These are phyloP conservation scores for Agarophyton chilense DNA, from an alignment of 23 red algal species.

Conservation along the genomic window DNA sequence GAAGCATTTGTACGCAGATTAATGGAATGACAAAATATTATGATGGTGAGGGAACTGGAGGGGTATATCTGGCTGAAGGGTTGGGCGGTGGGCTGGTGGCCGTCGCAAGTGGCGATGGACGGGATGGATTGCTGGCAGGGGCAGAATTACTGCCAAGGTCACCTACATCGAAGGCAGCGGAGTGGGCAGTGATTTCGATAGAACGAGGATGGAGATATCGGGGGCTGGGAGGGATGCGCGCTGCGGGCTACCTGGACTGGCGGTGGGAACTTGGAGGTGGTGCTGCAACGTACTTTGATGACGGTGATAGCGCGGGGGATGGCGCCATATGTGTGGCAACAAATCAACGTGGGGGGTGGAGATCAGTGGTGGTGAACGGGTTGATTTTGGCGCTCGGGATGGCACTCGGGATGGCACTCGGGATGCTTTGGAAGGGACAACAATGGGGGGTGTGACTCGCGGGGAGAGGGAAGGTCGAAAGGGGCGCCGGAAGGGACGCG, in stretches of 20 bases:
- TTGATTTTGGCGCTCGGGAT: neutral
- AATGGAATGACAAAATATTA: constrained; percentile 21
- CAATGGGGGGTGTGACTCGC: neutral
- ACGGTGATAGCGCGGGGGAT: neutral
- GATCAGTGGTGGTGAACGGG: neutral
- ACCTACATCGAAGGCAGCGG: constrained; percentile 37
- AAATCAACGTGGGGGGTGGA: neutral
- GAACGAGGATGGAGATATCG: constrained; percentile 21
- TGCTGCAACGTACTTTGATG: neutral
- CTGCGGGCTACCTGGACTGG: constrained; percentile 41
- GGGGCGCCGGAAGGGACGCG: neutral
- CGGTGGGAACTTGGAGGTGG: neutral
- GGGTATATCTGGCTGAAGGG: constrained; percentile 35
- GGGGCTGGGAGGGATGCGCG: constrained; percentile 43
- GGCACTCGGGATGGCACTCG: neutral
- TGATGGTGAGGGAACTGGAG: constrained; percentile 16
- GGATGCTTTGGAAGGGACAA: neutral
- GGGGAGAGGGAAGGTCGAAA: neutral
- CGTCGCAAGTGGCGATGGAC: neutral
- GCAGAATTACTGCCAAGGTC: constrained; percentile 29
- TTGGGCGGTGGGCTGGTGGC: neutral
- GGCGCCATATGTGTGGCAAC: neutral
- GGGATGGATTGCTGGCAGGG: constrained; percentile 12
- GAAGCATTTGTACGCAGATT: neutral
- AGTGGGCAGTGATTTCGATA: constrained; percentile 49